Base-by-base conservation (phyloP, 305 asterid species). In the Solanum aculeatissimum region DNA sequence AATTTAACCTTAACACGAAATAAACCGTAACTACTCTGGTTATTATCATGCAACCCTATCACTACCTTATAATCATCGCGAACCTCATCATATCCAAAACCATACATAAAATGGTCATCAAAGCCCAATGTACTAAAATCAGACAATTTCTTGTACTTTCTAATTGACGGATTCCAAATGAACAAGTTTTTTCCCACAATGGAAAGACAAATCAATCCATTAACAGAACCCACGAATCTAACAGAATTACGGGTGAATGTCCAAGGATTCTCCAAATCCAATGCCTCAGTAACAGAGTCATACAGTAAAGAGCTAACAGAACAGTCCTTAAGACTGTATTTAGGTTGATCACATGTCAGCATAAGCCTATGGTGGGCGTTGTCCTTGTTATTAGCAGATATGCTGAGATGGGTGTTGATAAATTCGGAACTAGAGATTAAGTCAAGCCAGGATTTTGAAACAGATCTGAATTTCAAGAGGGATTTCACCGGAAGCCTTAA, bases 181-280 rank as follows among this genome's bases (percentile, higher is more conserved):
- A 58, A 85, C 55, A 92, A 51, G 12, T 86, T 81, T 2, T 42
- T 80, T 42, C 83, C 90, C 27, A 69, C 86, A 66, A 89, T 54
- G n/a, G 88, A 90, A n/a, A 90, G 18, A 86, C 93, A 92, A 14
- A 92, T 66, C 49, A 94, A 82, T 19, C 94, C 97, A 88, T 90
- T 89, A 45, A 89, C 84, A 81, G 92, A 91, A 70, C 95, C 84
- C 92, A 91, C 89, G 74, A 92, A 58, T 25, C 84, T 86, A 51
- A 62, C 42, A 2, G 94, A 93, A 82, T 89, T 4, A 38, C 42
- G 7, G 8, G 42, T 38, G 42, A 2, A 38, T 38, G 6, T 6
- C 42, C 42, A 38, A 4, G 8, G 13, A 47, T 4, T 88, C 83
- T 87, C 89, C 25, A 89, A 11, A 23, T 80, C 83, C 23, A 45